A percentile compares a stretch with the other conserved stretches of the same genome.
phyloP scores from a whole-genome alignment of 177 flowering plant species.

The Tripterygium wilfordii region DNA sequence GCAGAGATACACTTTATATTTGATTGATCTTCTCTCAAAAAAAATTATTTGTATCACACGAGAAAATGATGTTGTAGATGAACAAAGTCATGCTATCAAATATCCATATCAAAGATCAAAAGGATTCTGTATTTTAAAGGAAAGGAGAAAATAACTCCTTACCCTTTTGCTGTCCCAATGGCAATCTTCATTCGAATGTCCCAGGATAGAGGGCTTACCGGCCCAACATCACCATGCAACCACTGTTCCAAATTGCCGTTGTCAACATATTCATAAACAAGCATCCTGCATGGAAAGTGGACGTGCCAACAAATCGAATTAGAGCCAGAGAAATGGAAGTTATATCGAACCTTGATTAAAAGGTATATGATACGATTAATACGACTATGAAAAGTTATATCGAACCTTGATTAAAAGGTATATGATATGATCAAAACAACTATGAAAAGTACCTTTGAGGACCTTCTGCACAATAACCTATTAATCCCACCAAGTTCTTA shows the following conservation, averaged over 20 bases:
- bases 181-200: conserved; percentile 84
- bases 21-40: too few relatives aligned
- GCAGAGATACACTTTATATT: too few relatives aligned
- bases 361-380: background rate
- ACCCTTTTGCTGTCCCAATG: conserved; percentile 96
- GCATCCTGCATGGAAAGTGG: conserved; percentile 41
- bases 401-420: too few relatives aligned
- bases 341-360: too few relatives aligned
- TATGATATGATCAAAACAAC: background rate
- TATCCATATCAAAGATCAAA: too few relatives aligned
- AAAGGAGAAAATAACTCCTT: background rate
- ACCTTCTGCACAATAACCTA: conserved; percentile 87
- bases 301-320: background rate
- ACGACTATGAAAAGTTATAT: conserved; percentile 1
- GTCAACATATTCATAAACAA: conserved; percentile 80
- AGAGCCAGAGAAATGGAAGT: background rate
- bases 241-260: conserved; percentile 98
- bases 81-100: too few relatives aligned
- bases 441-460: conserved; percentile 46
- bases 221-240: conserved; percentile 91
- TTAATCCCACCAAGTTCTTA: conserved; percentile 81
- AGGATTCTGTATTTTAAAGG: too few relatives aligned
- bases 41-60: too few relatives aligned
- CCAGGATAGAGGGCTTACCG: conserved; percentile 81
- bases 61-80: too few relatives aligned